Percentiles rank a stretch among this genome's conserved stretches.
Conservation (phyloP, 73 alveolate genomes). For the Paramecium caudatum region DNA sequence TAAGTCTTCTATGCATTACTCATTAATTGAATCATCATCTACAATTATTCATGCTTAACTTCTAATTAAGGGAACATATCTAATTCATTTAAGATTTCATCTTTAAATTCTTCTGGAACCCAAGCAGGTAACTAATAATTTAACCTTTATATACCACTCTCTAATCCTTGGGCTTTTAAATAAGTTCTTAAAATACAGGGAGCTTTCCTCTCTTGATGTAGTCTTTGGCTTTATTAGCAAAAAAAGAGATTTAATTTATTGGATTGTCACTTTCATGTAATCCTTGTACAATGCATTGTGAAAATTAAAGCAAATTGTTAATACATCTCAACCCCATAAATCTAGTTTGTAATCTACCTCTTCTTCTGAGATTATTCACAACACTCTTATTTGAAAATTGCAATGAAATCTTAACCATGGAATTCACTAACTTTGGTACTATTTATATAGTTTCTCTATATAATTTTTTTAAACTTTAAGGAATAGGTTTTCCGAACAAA, state of each 20-base stretch:
- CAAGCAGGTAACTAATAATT: constrained; percentile 62
- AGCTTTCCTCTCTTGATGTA: constrained; percentile 23
- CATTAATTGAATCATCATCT: constrained; percentile 63
- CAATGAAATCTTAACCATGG: constrained; percentile 42
- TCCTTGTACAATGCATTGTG: constrained; percentile 56
- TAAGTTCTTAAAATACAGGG: constrained; percentile 49
- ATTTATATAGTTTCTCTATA: constrained; percentile 25
- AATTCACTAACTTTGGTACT: constrained; percentile 27
- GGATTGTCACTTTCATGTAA: constrained; percentile 46
- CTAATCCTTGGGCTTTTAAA: not conserved
- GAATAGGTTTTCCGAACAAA: constrained; percentile 42
- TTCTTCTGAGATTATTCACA: not conserved
- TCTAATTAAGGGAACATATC: constrained; percentile 54
- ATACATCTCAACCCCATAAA: constrained; percentile 67
- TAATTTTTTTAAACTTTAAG: not conserved
- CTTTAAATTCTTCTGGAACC: constrained; percentile 66
- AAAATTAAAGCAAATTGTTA: constrained; percentile 8
- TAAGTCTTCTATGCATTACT: constrained; percentile 39
- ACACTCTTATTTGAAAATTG: not conserved
- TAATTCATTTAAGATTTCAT: constrained; percentile 4
- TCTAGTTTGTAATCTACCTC: constrained; percentile 26
- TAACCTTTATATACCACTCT: not conserved
- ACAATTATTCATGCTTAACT: constrained; percentile 7
- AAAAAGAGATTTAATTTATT: constrained; percentile 14
- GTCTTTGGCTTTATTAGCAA: constrained; percentile 7